A percentile compares a stretch with the other conserved stretches of the same genome.
Conservation (phyloP, 441 rosid species). For the Lepidium campestre region DNA sequence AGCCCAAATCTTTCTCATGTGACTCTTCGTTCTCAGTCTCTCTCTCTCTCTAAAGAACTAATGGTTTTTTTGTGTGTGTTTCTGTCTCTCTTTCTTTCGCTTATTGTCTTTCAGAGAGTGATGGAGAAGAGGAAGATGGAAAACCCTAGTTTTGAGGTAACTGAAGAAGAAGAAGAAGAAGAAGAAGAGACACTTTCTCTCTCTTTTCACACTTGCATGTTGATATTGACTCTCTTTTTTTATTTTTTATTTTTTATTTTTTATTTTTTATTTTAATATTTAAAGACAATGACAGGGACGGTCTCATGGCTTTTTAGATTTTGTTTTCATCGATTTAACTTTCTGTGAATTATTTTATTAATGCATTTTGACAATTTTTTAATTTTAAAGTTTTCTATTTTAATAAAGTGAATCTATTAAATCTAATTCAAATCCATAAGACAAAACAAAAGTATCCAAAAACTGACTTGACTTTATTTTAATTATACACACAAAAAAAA, state of each 20-base stretch:
- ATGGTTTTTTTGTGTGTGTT: background rate
- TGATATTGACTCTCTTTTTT: conserved; percentile 26
- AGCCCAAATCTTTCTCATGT: conserved; percentile 40
- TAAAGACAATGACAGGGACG: conserved; percentile 5
- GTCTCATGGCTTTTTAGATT: conserved; percentile 17
- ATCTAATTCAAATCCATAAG: conserved; percentile 15
- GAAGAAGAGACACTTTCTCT: conserved; percentile 10
- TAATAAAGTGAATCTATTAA: background rate
- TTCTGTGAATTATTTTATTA: background rate
- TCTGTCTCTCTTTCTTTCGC: background rate
- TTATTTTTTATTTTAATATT: background rate
- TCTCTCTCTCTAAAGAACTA: conserved; percentile 33
- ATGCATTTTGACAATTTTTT: conserved; percentile 4
- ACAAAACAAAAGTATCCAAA: background rate
- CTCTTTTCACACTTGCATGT: conserved; percentile 27
- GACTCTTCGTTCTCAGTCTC: conserved; percentile 75
- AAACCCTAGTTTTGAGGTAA: conserved; percentile 46
- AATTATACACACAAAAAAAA: background rate
- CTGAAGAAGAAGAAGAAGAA: background rate
- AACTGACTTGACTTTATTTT: background rate
- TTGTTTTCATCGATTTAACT: conserved; percentile 21
- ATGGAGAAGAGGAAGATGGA: conserved; percentile 9
- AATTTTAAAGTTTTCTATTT: background rate
- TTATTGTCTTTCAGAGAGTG: conserved; percentile 13
- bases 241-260: background rate